Evolutionary conservation across 2,329 filamentous ascomycete genomes (phyloP), one percentile per base, ranked within the genome.

Genomic region (Hypomyces perniciosus): DNA sequence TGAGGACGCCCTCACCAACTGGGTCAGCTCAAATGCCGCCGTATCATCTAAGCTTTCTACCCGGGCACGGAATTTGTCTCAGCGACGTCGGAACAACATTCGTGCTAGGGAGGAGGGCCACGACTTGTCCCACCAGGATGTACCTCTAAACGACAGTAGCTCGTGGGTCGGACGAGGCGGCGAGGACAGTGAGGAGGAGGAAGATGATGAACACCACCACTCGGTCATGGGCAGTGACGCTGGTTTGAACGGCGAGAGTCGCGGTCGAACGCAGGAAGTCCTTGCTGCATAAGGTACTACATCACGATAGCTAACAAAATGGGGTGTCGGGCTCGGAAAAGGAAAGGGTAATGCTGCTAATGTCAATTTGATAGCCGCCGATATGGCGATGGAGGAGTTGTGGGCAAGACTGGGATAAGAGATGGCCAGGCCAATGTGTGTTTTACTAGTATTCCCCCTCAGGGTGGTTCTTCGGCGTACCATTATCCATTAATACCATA

Each of bases 1-100:
- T 70, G 93, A 99, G 73, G 91, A 97, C 67, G 82, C 93, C 2
- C 84, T 99, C 54, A 96, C 90, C 68, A 96, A 96, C 77, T 99
- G 93, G 93, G 90, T 97, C 37, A 81, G 84, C 52, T 85, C 90
- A 63, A 93, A 95, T 65, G 92, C 93, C 5, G 85, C 89, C 42
- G 90, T 99, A 60, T 86, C 80, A 51, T 85, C 91, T 57, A 91
- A 89, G 68, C 83, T 99, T 44, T 96, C 90, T 4, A 87, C 85
- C 13, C 89, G 93, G 53, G 84, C 92, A 38, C 89, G 91, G 60
- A 95, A 86, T 12, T 80, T 97, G 34, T 95, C 89, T 42, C 89
- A 90, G 69, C 86, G 91, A 60, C 86, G 90, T 58, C 83, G 85
- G 53, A 84, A 85, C 67, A 85, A 86, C 66, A 81, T 86, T 64